Evolutionary conservation across 164 flowering plant genomes (phyloP), one percentile per base, ranked within the genome.

Genomic region (Vitis labrusca): DNA sequence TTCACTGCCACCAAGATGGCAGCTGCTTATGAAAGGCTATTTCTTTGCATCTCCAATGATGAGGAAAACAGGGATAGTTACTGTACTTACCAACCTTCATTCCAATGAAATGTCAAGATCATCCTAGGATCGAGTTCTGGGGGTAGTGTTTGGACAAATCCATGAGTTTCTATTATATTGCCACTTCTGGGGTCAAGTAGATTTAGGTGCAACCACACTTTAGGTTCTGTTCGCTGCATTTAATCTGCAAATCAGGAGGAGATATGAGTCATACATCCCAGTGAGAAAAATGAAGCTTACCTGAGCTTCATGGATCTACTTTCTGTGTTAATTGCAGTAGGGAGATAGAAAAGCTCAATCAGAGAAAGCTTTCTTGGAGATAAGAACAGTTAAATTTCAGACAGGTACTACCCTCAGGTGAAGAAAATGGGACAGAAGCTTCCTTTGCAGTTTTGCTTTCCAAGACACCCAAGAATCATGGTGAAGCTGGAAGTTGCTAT

Each of bases 1-100:
- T 90, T 87, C 74, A 85, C 93, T 66, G 92, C 94, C 10, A 82
- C 83, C 13, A 90, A 92, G 61, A 90, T 88, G 97, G 82, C 81
- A 23, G 84, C 83, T 32, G 88, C 93, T 3, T 90, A 86, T 75
- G 95, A 92, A 70, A 82, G 89, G 73, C 81, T 92, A 1, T 88
- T 90, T 69, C 86, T 86, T 37, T 90, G 97, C 77, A 87, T 92
- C 10, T 79, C 86, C 12, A 61, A 66, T 56, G 68, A 64, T 17
- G 68, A 5, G 10, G 19, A 32, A 62, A 56, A 56, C 0, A 53
- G 30, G 3, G 66, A 72, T 1, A 67, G 56, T 17, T 65, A 61
- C 66, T 84, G 85, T 13, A 53, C 37, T 2, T 84, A 76, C 67
- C 58, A 61, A 8, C 44, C 69, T 56, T 63, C 73, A 65, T 57